Base-by-base conservation (phyloP, 148 eudicot genomes). In the Silene uniflora region DNA sequence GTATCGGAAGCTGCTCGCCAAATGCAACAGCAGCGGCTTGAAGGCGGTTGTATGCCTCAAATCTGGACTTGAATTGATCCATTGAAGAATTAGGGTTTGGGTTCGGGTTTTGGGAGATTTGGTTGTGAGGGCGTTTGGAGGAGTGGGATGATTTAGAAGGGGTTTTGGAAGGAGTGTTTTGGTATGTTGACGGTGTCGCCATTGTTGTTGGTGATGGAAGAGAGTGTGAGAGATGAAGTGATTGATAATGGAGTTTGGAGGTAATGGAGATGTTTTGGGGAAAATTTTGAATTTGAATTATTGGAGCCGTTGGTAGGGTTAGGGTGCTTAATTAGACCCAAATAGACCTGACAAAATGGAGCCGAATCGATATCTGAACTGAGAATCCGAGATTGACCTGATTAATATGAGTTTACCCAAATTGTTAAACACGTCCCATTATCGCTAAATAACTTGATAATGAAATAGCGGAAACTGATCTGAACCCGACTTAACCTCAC, bases 11-110 rank as follows among this genome's bases (percentile, higher is more conserved):
- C 77, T 91, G 88, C 87, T 96, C 99, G 0, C 98, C 99, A 78
- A 96, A 96, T 0, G 99, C 97, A 0, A 96, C 99, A 0, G 99
- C 99, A 5, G 97, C 98, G 0, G 98, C 91, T 79, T 96, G 99
- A 8, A 96, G 86, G 0, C 98, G 88, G 61, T 92, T 96, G 87
- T 96, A 96, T 18, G 99, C 98, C 69, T 96, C 97, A 78, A 90
- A 95, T 54, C 96, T 77, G 46, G 79, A 81, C 77, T 86, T 88
- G 82, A 88, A 84, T 58, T 86, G 90, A 62, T 86, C 75, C 59
- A 81, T 65, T 2, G 81, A 44, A 13, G 86, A 62, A 56, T 70
- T 69, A 61, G 80, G 39, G 67, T 74, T 75, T 14, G 83, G 78
- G 81, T 70, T 81, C 73, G 70, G 82, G 74, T 35, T 81, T 77